A percentile compares a stretch with the other conserved stretches of the same genome.
phyloP scores from a whole-genome alignment of 2,329 filamentous ascomycete species.

The Plenodomus biglobosus region DNA sequence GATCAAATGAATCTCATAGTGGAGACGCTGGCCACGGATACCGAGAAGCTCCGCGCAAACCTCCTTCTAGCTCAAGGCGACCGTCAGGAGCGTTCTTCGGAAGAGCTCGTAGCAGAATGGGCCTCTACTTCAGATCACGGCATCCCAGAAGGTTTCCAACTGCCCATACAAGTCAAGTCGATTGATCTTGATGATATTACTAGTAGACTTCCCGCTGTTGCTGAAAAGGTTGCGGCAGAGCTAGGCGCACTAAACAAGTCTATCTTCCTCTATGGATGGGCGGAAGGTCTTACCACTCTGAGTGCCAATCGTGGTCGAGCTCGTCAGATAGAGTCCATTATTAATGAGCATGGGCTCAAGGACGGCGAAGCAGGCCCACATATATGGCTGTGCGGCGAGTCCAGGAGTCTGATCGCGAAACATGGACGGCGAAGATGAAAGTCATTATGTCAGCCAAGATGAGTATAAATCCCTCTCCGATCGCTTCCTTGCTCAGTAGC shows the following conservation, averaged over 20 bases:
- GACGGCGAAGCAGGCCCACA: conserved; percentile 61
- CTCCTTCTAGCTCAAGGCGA: conserved; percentile 58
- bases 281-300: conserved; percentile 62
- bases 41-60: conserved; percentile 56
- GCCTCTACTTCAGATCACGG: conserved; percentile 55
- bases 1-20: conserved; percentile 59
- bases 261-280: conserved; percentile 74
- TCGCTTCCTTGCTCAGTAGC: no score
- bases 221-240: conserved; percentile 49
- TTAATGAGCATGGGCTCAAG: conserved; percentile 55
- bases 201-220: conserved; percentile 48
- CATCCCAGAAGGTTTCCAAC: conserved; percentile 56
- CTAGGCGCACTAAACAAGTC: conserved; percentile 66
- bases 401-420: conserved; percentile 67
- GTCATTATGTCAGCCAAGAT: no score
- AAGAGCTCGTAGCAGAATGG: conserved; percentile 28
- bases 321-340: conserved; percentile 62
- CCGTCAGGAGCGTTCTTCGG: conserved; percentile 6
- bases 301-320: conserved; percentile 70
- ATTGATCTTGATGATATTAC: conserved; percentile 47
- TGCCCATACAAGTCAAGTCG: conserved; percentile 61
- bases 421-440: conserved; percentile 23
- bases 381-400: conserved; percentile 66
- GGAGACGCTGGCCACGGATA: conserved; percentile 43
- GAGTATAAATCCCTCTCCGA: no score